A percentile compares a stretch with the other conserved stretches of the same genome.
Conservation (phyloP, 1,139 yeast genomes). For the Zygosaccharomyces sapae region DNA sequence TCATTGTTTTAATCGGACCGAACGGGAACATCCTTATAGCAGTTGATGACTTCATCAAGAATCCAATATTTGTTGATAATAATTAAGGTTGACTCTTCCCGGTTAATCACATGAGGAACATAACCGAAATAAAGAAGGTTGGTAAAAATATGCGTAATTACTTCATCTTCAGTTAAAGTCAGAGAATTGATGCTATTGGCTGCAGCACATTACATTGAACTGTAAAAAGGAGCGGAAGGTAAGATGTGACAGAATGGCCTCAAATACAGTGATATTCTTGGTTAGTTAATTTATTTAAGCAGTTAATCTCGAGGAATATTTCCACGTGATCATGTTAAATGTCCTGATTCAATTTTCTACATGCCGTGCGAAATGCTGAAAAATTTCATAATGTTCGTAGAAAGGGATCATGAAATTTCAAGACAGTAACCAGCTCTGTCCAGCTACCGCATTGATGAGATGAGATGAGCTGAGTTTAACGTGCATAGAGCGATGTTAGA, state of each 20-base stretch:
- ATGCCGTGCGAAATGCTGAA: neutral
- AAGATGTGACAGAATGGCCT: too few relatives aligned
- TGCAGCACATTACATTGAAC: too few relatives aligned
- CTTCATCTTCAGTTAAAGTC: neutral
- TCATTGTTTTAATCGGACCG: neutral
- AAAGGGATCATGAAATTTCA: neutral
- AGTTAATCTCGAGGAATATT: too few relatives aligned
- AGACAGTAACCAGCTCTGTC: neutral
- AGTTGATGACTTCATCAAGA: neutral
- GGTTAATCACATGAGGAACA: neutral
- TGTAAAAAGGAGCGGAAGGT: too few relatives aligned
- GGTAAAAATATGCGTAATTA: neutral
- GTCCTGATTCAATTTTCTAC: neutral
- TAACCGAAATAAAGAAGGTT: neutral
- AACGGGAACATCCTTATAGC: neutral
- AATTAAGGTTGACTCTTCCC: neutral
- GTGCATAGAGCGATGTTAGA: neutral
- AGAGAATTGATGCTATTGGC: too few relatives aligned
- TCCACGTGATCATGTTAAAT: too few relatives aligned
- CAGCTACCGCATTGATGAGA: neutral
- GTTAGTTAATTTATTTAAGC: too few relatives aligned
- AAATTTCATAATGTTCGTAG: neutral
- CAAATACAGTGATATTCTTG: too few relatives aligned
- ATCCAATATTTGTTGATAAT: neutral
- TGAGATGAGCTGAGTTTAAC: neutral